phyloP scores from a whole-genome alignment of 805 yeast species.

The Ogataea chonburiensis region DNA sequence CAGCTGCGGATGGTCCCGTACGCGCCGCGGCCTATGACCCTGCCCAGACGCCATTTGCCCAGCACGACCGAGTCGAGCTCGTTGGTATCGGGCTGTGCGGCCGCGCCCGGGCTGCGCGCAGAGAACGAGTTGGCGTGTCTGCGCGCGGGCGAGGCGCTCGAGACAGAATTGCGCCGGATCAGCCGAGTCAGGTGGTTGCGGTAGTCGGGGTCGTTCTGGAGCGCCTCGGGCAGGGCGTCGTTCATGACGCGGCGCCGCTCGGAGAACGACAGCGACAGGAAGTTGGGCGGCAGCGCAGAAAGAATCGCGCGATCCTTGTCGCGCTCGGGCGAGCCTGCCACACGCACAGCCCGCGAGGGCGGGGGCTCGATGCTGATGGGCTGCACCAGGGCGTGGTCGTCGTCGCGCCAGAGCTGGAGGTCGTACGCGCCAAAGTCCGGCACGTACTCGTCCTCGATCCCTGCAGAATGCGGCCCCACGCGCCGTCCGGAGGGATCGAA shows the following conservation, averaged over 20 bases:
- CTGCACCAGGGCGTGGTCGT: conserved; percentile 26
- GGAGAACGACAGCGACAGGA: conserved; percentile 51
- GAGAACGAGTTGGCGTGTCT: conserved; percentile 24
- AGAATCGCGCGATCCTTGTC: conserved; percentile 42
- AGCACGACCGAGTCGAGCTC: conserved; percentile 69
- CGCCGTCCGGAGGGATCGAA: conserved; percentile 44
- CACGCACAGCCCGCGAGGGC: conserved; percentile 17
- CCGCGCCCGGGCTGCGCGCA: conserved; percentile 10
- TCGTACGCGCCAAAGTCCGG: conserved; percentile 55
- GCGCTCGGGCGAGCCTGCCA: conserved; percentile 32
- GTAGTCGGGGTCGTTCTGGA: conserved; percentile 30
- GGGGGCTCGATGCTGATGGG: conserved; percentile 29
- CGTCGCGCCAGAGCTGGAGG: conserved; percentile 20
- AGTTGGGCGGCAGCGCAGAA: conserved; percentile 47
- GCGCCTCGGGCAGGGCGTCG: conserved; percentile 28
- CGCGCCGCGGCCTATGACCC: conserved; percentile 82
- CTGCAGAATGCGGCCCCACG: conserved; percentile 35
- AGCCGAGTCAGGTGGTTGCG: conserved; percentile 33
- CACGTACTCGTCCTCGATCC: conserved; percentile 73
- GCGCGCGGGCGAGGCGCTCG: conserved; percentile 26
- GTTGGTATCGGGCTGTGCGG: conserved; percentile 34
- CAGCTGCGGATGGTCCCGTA: conserved; percentile 73
- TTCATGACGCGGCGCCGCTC: conserved; percentile 42
- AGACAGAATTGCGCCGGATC: conserved; percentile 27
- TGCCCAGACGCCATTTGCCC: conserved; percentile 57